Evolutionary conservation across 306 rosid genomes (phyloP).

Genomic region (Ochetophila trinervis): DNA sequence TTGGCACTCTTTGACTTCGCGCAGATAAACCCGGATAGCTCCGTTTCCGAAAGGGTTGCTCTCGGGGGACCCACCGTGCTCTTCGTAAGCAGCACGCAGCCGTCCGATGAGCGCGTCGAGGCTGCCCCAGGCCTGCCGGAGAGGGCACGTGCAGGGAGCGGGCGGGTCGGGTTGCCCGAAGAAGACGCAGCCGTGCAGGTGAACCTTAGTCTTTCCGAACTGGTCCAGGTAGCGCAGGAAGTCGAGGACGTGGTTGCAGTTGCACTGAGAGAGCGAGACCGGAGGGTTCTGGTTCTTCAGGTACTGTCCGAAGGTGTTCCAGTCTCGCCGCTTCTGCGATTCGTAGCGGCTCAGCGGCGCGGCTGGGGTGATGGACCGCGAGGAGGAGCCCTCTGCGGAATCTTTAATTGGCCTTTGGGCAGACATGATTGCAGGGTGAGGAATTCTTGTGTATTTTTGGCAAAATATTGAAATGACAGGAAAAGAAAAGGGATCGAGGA

Average conservation of each 20-base stretch:
- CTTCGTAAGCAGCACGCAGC: slow-evolving; percentile 83
- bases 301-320: slow-evolving; percentile 92
- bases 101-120: slow-evolving; percentile 89
- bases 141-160: slow-evolving; percentile 82
- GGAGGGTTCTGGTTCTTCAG: slow-evolving; percentile 68
- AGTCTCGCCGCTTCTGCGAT: slow-evolving; percentile 80
- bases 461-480: slow-evolving; percentile 9
- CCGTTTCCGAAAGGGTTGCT: slow-evolving; percentile 79
- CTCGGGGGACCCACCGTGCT: slow-evolving; percentile 76
- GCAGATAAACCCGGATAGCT: slow-evolving; percentile 68
- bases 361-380: slow-evolving; percentile 19
- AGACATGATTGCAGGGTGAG: slow-evolving; percentile 43
- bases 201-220: slow-evolving; percentile 92
- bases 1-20: slow-evolving; percentile 87
- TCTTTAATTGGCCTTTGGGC: slow-evolving; percentile 31
- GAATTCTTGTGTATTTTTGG: slow-evolving; percentile 26
- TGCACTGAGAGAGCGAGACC: slow-evolving; percentile 62
- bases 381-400: slow-evolving; percentile 42
- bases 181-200: slow-evolving; percentile 69
- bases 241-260: slow-evolving; percentile 74
- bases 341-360: slow-evolving; percentile 71
- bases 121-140: slow-evolving; percentile 93
- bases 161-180: slow-evolving; percentile 97
- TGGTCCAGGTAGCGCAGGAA: slow-evolving; percentile 89
- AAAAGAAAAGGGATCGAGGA: not conserved